Base-by-base conservation (phyloP, 352 stramenopile genomes). In the Pythium scleroteichum region DNA sequence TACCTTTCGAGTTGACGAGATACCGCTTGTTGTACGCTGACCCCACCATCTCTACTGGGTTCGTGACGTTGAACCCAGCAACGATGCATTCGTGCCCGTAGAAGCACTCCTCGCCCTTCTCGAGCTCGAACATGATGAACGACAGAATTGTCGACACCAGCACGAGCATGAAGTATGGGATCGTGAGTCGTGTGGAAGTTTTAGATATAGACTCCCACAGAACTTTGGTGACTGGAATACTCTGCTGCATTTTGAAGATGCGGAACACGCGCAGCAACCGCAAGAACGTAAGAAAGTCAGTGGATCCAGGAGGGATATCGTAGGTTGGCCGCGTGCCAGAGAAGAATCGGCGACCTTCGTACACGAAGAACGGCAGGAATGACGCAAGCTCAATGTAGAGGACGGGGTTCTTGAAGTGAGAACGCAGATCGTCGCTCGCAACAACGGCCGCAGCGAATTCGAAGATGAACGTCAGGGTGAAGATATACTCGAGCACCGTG, bases 161-260 rank as follows among this genome's bases (percentile, higher is more conserved):
- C 48, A 83, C 82, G 20, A 93, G 75, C 78, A 93, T 88, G 59
- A 88, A 87, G 42, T 91, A 90, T 33, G 82, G 82, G 64, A 92
- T 90, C 19, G 79, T 82, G 23, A 92, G 70, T 14, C 82, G 78
- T 17, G 72, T 75, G 7, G 79, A 92, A 16, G 82, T 92, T 65
- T 92, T 92, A n/a, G 79, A 87, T 64, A 92, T 92, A 7, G 82
- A 87, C 29, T 92, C 82, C 71, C 76, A 88, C 0, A 90, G 57
- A 47, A 92, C 82, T 53, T 88, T 82, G 1, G 82, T 90, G n/a
- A 85, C 82, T 1, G 82, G 82, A 40, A 92, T 92, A 56, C 77
- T 82, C 50, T 88, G 77, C 51, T 90, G 82, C 46, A 92, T 92
- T 52, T 90, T 87, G 54, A 92, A 90, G 22, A 89, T 88, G 19